These are phyloP conservation scores for Strombidium stylifer DNA, from an alignment of 73 alveolate genomes.

Conservation along the genomic window DNA sequence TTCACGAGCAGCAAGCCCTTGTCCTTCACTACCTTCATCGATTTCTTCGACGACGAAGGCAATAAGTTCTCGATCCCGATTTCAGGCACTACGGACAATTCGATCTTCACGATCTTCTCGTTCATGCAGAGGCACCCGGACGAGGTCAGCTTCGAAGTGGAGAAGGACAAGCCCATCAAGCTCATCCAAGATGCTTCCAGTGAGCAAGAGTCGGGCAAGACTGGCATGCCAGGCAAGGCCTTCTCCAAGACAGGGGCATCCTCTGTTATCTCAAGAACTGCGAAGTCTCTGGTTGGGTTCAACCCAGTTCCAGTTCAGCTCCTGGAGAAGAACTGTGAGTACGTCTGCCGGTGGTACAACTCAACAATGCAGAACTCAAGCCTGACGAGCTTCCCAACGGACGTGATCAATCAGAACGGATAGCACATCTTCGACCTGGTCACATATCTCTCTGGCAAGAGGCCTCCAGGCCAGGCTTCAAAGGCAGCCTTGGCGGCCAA, in stretches of 20 bases:
- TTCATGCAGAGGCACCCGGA: constrained; percentile 86
- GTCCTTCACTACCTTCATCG: constrained; percentile 93
- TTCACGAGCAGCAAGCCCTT: constrained; percentile 87
- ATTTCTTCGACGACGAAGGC: constrained; percentile 95
- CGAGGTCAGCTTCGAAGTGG: constrained; percentile 78
- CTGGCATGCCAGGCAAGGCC: constrained; percentile 48
- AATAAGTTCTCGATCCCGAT: constrained; percentile 91
- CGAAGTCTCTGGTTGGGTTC: constrained; percentile 91
- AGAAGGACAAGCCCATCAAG: constrained; percentile 79
- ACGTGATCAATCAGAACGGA: constrained; percentile 91
- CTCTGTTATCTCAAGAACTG: constrained; percentile 75
- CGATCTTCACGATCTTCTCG: constrained; percentile 84
- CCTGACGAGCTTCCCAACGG: constrained; percentile 92
- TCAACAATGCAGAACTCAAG: constrained; percentile 70
- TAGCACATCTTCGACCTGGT: constrained; percentile 85
- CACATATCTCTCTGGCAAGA: constrained; percentile 85
- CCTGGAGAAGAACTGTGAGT: constrained; percentile 89
- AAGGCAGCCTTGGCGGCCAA: constrained; percentile 58
- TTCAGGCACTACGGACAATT: constrained; percentile 97
- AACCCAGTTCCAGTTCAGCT: constrained; percentile 85
- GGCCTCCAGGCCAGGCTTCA: constrained; percentile 90
- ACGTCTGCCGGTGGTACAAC: constrained; percentile 90
- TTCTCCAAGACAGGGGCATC: constrained; percentile 77
- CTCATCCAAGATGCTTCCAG: constrained; percentile 77
- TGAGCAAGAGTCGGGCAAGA: constrained; percentile 70